Base-by-base conservation (phyloP, 176 grass and related monocot species). In the Hyparrhenia diplandra region DNA sequence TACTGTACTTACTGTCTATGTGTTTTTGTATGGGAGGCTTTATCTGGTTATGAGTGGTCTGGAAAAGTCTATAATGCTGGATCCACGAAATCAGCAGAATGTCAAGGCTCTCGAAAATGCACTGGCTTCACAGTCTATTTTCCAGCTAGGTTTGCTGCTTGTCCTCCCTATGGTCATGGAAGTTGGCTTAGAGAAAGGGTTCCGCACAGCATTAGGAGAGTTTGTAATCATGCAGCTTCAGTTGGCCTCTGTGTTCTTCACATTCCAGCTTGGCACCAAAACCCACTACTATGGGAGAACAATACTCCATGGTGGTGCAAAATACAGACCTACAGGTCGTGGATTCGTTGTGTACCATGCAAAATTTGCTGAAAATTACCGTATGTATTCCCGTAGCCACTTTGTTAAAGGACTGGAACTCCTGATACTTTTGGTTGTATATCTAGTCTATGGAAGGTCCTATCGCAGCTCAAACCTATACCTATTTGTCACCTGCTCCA, bases 211-310 rank as follows among this genome's bases (percentile, higher is more conserved):
- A 0, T 60, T 94, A 77, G 95, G 92, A 82, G 95, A 98, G 68
- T 98, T 98, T 71, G 74, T 98, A 66, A 86, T 98, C 83, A 98
- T 98, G 95, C 95, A 98, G 79, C 88, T 98, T 83, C 92, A 98
- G 67, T 74, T 98, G 80, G 95, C 95, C 11, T 87, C 95, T 68
- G 89, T 94, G 27, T 98, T 98, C 80, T 98, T 94, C 67, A 94
- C 95, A 18, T 98, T 98, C 84, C 92, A 98, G 86, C 92, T 98
- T 73, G 95, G 95, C 43, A 98, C 92, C 25, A 98, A 91, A 83
- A 86, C 86, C 39, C 95, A 98, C 87, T 98, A 94, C 62, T 98
- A 94, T 73, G 95, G 95, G 82, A 90, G 84, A 80, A 94, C 92
- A 68, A 93, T 98, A 89, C 64, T 98, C 29, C 95, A 98, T 32